Base-by-base conservation (phyloP, 768 basidiomycete genomes). In the Nidularia pulvinata region DNA sequence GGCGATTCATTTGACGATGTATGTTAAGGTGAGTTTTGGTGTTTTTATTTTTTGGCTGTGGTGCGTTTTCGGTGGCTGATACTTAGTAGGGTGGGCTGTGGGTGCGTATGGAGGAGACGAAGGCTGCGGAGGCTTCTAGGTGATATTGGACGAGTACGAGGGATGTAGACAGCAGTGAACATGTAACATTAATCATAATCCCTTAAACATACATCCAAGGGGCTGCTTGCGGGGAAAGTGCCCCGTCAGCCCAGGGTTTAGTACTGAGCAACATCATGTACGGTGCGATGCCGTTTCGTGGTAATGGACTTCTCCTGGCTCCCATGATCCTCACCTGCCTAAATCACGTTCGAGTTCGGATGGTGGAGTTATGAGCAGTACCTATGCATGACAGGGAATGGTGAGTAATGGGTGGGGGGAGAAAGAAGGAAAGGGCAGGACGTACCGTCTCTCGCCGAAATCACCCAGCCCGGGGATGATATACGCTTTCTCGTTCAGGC, bases 391-490 rank as follows among this genome's bases (percentile, higher is more conserved):
- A 39, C 9, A 2, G n/a, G 9, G n/a, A 39, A n/a, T 10, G 37
- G 37, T 39, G n/a, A n/a, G n/a, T 10, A 10, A 39, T 39, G 37
- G n/a, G 19, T 19, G 19, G 19, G 19, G 19, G 19, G 19, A 19
- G 19, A 19, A 19, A 1, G 19, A 19, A 19, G 19, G 19, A 39
- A 39, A 39, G 16, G 10, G 37, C 37, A 10, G 10, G 16, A 59
- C 66, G 56, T 61, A 88, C 90, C 92, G 86, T 65, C 92, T 75
- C 67, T 96, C 95, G 49, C 95, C 95, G 67, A 98, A 98, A 67
- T 98, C 95, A n/a, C 95, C 95, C n/a, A 98, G 76, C 32, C 95
- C 94, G 6, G 93, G 94, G 52, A 95, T 85, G 60, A 95, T 95
- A 65, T 89, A 97, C 22, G 91, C 85, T 66, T 88, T 92, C 53